phyloP scores from a whole-genome alignment of 768 basidiomycete genomes.

The Phlegmacium glaucopus region DNA sequence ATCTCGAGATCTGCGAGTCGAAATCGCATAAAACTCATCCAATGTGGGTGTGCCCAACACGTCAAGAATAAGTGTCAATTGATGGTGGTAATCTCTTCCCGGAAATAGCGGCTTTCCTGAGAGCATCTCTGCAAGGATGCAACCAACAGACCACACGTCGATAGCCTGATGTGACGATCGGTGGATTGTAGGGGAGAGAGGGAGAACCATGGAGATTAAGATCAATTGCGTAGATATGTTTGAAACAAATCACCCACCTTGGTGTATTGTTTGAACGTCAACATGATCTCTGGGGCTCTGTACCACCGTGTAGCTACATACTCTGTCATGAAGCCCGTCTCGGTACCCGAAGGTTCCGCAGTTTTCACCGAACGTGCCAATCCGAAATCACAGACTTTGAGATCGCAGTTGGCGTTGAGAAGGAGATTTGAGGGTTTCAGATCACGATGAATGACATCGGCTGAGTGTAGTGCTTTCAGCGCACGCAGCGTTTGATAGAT shows the following conservation, averaged over 20 bases:
- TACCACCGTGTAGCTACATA: slow-evolving; percentile 99
- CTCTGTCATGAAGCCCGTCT: slow-evolving; percentile 92
- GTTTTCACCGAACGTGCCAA: slow-evolving; percentile 88
- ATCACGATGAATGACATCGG: slow-evolving; percentile 95
- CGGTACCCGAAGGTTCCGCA: slow-evolving; percentile 79
- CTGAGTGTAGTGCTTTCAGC: slow-evolving; percentile 93
- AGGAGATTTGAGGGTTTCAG: slow-evolving; percentile 96
- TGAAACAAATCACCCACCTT: slow-evolving; percentile 48
- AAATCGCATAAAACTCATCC: slow-evolving; percentile 98
- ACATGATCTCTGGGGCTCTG: slow-evolving; percentile 98
- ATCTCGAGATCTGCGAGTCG: slow-evolving; percentile 86
- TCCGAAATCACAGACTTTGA: slow-evolving; percentile 96
- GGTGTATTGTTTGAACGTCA: slow-evolving; percentile 98
- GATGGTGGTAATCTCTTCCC: slow-evolving; percentile 95
- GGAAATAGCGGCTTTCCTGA: slow-evolving; percentile 96
- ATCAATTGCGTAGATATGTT: slow-evolving; percentile 13
- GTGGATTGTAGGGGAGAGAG: slow-evolving; percentile 6
- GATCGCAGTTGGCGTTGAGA: slow-evolving; percentile 96
- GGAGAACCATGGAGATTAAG: slow-evolving; percentile 7
- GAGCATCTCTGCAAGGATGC: slow-evolving; percentile 96
- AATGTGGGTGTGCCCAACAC: slow-evolving; percentile 95
- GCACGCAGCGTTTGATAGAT: slow-evolving; percentile 94
- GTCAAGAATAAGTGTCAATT: slow-evolving; percentile 92
- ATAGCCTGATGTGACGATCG: slow-evolving; percentile 53
- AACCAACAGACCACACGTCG: slow-evolving; percentile 85